Evolutionary conservation across 176 grass and related monocot genomes (phyloP).

Genomic region (Stipa capillata): DNA sequence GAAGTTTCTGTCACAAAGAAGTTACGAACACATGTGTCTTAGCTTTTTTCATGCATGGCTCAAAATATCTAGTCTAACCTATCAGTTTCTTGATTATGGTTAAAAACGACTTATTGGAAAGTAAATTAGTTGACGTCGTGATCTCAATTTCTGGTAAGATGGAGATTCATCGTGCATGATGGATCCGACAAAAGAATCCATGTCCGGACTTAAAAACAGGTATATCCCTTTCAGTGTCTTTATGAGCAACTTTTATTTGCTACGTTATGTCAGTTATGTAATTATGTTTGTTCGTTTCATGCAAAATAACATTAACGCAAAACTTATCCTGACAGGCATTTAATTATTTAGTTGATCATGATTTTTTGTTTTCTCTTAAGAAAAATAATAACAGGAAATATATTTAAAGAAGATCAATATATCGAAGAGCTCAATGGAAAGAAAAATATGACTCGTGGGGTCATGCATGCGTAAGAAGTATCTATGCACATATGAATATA

Average conservation of each 20-base stretch:
- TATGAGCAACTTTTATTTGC: neutral
- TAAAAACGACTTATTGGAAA: neutral
- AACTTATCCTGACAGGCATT: too few species aligned
- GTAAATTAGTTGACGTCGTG: neutral
- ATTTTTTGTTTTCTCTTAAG: too few species aligned
- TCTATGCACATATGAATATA: too few species aligned
- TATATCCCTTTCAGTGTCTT: constrained; percentile 1
- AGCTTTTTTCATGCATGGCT: neutral
- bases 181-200: neutral
- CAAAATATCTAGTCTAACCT: neutral
- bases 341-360: too few species aligned
- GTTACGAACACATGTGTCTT: neutral
- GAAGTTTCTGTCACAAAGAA: constrained; percentile 6
- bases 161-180: neutral
- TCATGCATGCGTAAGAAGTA: too few species aligned
- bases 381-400: too few species aligned
- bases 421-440: too few species aligned
- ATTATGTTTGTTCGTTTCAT: neutral
- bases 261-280: neutral
- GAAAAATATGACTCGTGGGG: too few species aligned
- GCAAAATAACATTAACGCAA: too few species aligned
- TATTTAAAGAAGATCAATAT: too few species aligned
- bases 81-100: neutral
- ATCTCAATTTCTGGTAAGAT: constrained; percentile 18
- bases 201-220: neutral